A percentile compares a stretch with the other conserved stretches of the same genome.
phyloP scores from a whole-genome alignment of 768 basidiomycete species.

The Rhodocollybia butyracea region DNA sequence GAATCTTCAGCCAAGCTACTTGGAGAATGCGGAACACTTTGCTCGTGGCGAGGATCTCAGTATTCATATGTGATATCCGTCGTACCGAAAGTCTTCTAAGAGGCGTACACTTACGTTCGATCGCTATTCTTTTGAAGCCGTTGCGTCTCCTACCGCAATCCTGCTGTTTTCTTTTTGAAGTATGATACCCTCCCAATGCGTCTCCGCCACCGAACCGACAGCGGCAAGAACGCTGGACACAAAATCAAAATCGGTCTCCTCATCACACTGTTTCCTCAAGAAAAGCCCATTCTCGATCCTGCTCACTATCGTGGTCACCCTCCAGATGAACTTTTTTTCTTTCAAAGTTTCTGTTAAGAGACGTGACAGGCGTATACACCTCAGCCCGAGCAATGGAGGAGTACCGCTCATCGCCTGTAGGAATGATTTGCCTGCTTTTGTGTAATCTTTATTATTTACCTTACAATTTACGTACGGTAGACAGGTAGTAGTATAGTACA shows the following conservation, averaged over 20 bases:
- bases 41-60: conserved; percentile 75
- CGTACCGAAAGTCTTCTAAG: conserved; percentile 37
- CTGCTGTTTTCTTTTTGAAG: conserved; percentile 28
- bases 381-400: neutral
- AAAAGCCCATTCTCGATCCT: conserved; percentile 5
- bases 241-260: conserved; percentile 17
- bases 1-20: conserved; percentile 82
- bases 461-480: no score
- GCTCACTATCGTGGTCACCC: conserved; percentile 30
- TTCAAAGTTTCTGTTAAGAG: conserved; percentile 11
- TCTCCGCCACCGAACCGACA: conserved; percentile 37
- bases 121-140: conserved; percentile 86
- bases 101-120: conserved; percentile 85
- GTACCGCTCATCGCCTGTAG: neutral
- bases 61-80: neutral
- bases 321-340: conserved; percentile 31
- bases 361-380: neutral
- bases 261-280: neutral
- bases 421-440: no score
- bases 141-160: conserved; percentile 16
- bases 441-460: no score
- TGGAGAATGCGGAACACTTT: conserved; percentile 92
- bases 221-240: conserved; percentile 14
- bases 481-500: no score
- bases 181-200: conserved; percentile 51